Percentiles rank a stretch among this genome's conserved stretches.
Conservation (phyloP, 257 asterid species). For the Solanum chiquidenum region DNA sequence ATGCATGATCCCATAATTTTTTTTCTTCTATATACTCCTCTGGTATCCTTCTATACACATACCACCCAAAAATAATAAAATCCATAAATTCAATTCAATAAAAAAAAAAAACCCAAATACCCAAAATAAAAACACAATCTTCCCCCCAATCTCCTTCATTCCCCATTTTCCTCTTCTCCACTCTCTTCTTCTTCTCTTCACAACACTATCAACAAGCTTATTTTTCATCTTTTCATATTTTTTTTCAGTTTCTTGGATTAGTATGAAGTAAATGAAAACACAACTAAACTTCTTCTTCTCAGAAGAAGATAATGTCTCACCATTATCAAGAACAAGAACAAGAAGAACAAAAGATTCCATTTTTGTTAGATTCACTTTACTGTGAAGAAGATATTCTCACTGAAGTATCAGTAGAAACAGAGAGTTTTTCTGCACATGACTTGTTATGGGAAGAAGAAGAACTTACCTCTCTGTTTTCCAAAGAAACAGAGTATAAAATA, state of each 20-base stretch:
- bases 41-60: neutral
- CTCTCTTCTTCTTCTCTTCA: neutral
- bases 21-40: neutral
- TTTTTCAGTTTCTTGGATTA: slow-evolving; percentile 19
- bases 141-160: neutral
- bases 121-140: slow-evolving; percentile 16
- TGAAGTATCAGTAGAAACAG: slow-evolving; percentile 8
- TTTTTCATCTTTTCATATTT: neutral
- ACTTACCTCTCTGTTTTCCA: slow-evolving; percentile 31
- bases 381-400: slow-evolving; percentile 24
- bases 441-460: slow-evolving; percentile 38
- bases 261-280: slow-evolving; percentile 15
- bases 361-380: slow-evolving; percentile 26
- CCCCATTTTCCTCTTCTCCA: neutral
- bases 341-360: slow-evolving; percentile 7
- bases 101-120: neutral
- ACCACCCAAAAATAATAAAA: neutral
- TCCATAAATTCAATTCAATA: neutral
- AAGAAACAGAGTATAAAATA: slow-evolving; percentile 40
- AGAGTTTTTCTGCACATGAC: slow-evolving; percentile 15
- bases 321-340: slow-evolving; percentile 9
- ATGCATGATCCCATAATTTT: slow-evolving; percentile 5
- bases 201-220: neutral
- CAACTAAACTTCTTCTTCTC: slow-evolving; percentile 14
- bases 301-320: slow-evolving; percentile 37